Evolutionary conservation across 352 stramenopile species (phyloP), one percentile per base, ranked within the genome.

Genomic region (Phytophthora tentaculata): DNA sequence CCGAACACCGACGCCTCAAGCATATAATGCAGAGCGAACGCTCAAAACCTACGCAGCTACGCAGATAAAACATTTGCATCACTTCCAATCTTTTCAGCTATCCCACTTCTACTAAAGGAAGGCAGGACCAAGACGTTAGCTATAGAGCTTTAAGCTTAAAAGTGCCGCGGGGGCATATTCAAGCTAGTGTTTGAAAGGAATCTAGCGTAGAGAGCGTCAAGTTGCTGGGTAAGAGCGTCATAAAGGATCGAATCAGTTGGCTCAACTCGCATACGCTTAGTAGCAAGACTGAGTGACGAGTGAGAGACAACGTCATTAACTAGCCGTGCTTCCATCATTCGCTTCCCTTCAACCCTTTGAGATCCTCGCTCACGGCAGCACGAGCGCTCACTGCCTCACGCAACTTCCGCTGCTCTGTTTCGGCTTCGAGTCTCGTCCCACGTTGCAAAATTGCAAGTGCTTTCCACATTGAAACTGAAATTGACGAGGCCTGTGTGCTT

Each of bases 381-480:
- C 35, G 49, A 39, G 51, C 29, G 17, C 20, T 37, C 8, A 67
- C 48, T 24, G 55, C 50, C 41, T 19, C 43, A 17, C 23, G 22
- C 4, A 71, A 14, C 45, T 35, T 49, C 2, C 44, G 49, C 8
- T 67, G 54, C n/a, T 67, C 49, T n/a, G n/a, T 48, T 56, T 67
- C 64, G 3, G 57, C 56, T 17, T 35, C 52, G 10, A 58, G 51
- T 28, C 56, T 22, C 1, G 20, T 22, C 20, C 56, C 64, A 49
- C 41, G 37, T 20, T 72, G 64, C 12, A 56, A 57, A 10, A 61
- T 61, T 10, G 57, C 49, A 10, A 72, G 9, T 5, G 50, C 52
- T 19, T 67, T 72, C 64, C 64, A 71, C 44, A 64, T n/a, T 17
- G 56, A 47, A 54, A 41, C 13, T 6, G 47, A 23, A 8, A 55